These are phyloP conservation scores for Paracoccidioides lutzii DNA, from an alignment of 2,329 filamentous ascomycete species.

Conservation along the genomic window DNA sequence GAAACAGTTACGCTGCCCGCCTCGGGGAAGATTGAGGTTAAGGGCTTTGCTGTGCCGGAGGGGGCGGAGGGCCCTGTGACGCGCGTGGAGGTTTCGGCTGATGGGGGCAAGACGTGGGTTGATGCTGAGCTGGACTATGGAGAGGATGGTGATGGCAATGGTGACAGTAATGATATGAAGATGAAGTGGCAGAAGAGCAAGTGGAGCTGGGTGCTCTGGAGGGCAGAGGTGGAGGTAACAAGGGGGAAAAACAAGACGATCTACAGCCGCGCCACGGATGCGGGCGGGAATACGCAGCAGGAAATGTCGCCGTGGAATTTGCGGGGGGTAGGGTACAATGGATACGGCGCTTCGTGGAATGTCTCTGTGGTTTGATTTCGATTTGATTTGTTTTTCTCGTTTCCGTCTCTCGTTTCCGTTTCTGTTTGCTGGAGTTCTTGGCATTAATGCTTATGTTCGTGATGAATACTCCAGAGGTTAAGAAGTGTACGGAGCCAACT, in stretches of 20 bases:
- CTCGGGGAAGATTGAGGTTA: constrained; percentile 36
- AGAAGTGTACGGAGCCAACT: too few relatives aligned
- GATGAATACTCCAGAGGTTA: too few relatives aligned
- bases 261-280: constrained; percentile 44
- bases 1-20: constrained; percentile 30
- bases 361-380: constrained; percentile 16
- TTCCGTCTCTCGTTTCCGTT: not conserved
- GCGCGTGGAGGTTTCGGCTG: constrained; percentile 41
- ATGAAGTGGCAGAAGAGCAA: constrained; percentile 21
- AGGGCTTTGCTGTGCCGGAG: constrained; percentile 44
- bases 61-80: constrained; percentile 41
- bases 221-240: constrained; percentile 26
- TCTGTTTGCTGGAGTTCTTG: not conserved
- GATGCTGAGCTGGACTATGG: constrained; percentile 31
- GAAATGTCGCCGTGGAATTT: constrained; percentile 43
- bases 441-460: not conserved
- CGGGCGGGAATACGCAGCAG: constrained; percentile 39
- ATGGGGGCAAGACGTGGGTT: constrained; percentile 39
- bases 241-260: constrained; percentile 33
- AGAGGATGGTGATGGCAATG: constrained; percentile 5
- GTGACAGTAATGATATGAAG: too few relatives aligned
- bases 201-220: constrained; percentile 48
- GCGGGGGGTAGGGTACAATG: constrained; percentile 48
- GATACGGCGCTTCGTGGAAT: constrained; percentile 42
- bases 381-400: not conserved